A percentile compares a stretch with the other conserved stretches of the same genome.
phyloP scores from a whole-genome alignment of 2,329 filamentous ascomycete species.

The Diaporthe longicolla region DNA sequence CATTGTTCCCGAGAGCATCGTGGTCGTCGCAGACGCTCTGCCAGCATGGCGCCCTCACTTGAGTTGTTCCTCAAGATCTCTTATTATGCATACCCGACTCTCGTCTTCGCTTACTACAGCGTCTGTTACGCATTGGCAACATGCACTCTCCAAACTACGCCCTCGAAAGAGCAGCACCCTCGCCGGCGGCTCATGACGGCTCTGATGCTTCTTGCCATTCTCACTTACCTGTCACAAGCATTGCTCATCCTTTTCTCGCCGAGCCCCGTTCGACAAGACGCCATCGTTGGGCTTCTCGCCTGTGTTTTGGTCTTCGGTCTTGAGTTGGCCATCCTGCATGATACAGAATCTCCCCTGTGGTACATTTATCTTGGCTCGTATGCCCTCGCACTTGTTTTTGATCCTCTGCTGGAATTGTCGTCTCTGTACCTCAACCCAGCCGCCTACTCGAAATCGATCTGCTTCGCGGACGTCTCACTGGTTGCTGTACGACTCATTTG shows the following conservation, averaged over 20 bases:
- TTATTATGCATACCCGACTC: slow-evolving; percentile 71
- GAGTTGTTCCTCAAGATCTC: slow-evolving; percentile 59
- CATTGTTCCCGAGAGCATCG: background rate
- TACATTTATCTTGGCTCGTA: slow-evolving; percentile 76
- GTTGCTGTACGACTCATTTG: slow-evolving; percentile 53
- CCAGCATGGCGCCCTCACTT: slow-evolving; percentile 44
- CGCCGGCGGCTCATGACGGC: slow-evolving; percentile 60
- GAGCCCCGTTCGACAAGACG: slow-evolving; percentile 56
- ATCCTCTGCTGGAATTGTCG: slow-evolving; percentile 59
- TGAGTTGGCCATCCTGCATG: slow-evolving; percentile 68
- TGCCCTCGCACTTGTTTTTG: slow-evolving; percentile 69
- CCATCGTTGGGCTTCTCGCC: slow-evolving; percentile 70
- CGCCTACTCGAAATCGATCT: slow-evolving; percentile 37
- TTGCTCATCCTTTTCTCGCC: slow-evolving; percentile 51
- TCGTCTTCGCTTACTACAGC: slow-evolving; percentile 71
- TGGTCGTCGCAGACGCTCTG: background rate
- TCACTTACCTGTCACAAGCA: slow-evolving; percentile 65
- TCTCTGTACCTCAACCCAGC: slow-evolving; percentile 42
- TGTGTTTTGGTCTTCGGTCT: slow-evolving; percentile 76
- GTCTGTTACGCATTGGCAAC: slow-evolving; percentile 64
- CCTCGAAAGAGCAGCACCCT: slow-evolving; percentile 54
- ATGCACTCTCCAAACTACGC: slow-evolving; percentile 66
- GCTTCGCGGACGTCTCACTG: slow-evolving; percentile 50
- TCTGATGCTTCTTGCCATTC: slow-evolving; percentile 59
- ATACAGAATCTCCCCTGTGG: slow-evolving; percentile 67